Base-by-base conservation (phyloP, 163 green algal species). In the Prototheca wickerhamii region DNA sequence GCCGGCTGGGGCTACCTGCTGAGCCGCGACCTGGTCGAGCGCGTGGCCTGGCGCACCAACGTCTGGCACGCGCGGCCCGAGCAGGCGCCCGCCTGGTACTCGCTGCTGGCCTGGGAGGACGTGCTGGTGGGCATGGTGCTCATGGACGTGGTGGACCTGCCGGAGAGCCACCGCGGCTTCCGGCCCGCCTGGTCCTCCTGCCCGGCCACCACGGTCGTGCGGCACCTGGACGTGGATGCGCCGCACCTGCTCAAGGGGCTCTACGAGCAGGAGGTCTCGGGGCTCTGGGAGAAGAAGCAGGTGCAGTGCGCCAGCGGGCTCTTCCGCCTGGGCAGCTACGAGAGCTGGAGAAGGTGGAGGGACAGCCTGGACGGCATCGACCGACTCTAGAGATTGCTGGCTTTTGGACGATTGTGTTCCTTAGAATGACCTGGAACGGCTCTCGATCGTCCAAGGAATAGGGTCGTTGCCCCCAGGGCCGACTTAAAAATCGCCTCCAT, bases 1-100 rank as follows among this genome's bases (percentile, higher is more conserved):
- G 74, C 77, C 23, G 71, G 78, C 26, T 85, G 73, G 76, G 76
- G 72, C 0, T 79, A 84, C 49, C 32, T 86, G 49, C 64, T 86
- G 29, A 82, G 73, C 0, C 46, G 59, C 1, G 78, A 86, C 63
- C 46, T 77, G 35, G 61, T 70, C 0, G 20, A 63, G 26, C 58
- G 69, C 34, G 50, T 75, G 4, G 71, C 81, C 23, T 21, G 33
- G 8, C 72, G 55, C 21, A 71, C 67, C 29, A 67, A 77, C 32
- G 23, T 44, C 37, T 86, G 61, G 40, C 33, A 68, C n/a, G 21
- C 29, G 26, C 25, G 60, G 15, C 68, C 72, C 3, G 57, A 57
- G 2, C 4, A 44, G 18, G 72, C 76, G 2, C 77, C 77, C 23
- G 35, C 57, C 30, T 85, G 78, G 78, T 82, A 67, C 46, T n/a